Evolutionary conservation across 2,329 filamentous ascomycete species (phyloP).

Genomic region (Chrysoporthe puriensis): DNA sequence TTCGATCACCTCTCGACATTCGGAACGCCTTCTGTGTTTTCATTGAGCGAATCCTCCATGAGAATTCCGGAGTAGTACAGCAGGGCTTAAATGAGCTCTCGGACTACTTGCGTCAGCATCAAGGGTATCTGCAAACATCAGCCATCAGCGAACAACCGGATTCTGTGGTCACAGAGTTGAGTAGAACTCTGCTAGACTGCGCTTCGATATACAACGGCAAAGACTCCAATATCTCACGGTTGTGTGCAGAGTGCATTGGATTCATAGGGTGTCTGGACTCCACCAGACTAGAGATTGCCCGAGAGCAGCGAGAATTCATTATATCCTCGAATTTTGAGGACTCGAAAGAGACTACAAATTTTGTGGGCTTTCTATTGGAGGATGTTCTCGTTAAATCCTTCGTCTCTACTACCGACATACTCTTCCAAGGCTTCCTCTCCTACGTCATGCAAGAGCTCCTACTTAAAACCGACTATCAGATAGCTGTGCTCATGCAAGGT

Average conservation of each 20-base stretch:
- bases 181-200: constrained; percentile 82
- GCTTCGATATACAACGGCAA: constrained; percentile 77
- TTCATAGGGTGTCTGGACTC: constrained; percentile 90
- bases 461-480: constrained; percentile 73
- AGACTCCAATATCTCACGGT: constrained; percentile 67
- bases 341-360: constrained; percentile 78
- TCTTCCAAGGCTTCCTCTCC: constrained; percentile 86
- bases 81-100: constrained; percentile 80
- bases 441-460: constrained; percentile 94
- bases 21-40: constrained; percentile 73
- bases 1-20: constrained; percentile 68
- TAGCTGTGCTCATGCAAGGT: constrained; percentile 51
- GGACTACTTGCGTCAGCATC: constrained; percentile 71
- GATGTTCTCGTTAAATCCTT: constrained; percentile 91
- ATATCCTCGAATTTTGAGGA: constrained; percentile 85
- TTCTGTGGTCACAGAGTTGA: constrained; percentile 69
- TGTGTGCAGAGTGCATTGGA: constrained; percentile 83
- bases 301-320: constrained; percentile 81
- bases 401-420: constrained; percentile 84
- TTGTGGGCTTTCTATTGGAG: constrained; percentile 82
- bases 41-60: constrained; percentile 73
- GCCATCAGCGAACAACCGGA: constrained; percentile 84
- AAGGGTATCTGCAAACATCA: constrained; percentile 77
- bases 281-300: constrained; percentile 80
- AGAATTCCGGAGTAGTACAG: constrained; percentile 83